phyloP scores from a whole-genome alignment of 2,329 filamentous ascomycete species.

The Trichothecium sympodiale region DNA sequence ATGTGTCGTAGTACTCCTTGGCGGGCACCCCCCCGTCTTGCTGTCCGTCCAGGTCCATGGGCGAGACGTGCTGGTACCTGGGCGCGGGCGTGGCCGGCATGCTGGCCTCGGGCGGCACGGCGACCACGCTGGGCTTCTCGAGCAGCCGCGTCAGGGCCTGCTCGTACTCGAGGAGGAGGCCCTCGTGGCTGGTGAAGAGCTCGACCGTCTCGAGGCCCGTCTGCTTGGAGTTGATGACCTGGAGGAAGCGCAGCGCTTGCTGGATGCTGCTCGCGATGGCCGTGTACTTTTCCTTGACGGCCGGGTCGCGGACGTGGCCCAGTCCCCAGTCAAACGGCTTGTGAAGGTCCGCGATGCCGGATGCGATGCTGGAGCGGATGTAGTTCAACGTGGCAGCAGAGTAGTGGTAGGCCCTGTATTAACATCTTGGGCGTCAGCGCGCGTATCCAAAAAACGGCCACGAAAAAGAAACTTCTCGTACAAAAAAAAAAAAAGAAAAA shows the following conservation, averaged over 20 bases:
- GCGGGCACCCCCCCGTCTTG: slow-evolving; percentile 13
- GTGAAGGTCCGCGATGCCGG: slow-evolving; percentile 88
- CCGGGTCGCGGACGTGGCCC: slow-evolving; percentile 77
- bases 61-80: slow-evolving; percentile 8
- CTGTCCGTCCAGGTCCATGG: not conserved
- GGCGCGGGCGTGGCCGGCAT: slow-evolving; percentile 9
- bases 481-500: not conserved
- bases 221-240: slow-evolving; percentile 78
- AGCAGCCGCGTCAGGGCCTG: slow-evolving; percentile 71
- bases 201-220: slow-evolving; percentile 84
- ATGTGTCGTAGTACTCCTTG: slow-evolving; percentile 82
- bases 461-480: too few relatives aligned
- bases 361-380: slow-evolving; percentile 69
- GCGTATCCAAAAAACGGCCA: too few relatives aligned
- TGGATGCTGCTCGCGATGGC: slow-evolving; percentile 76
- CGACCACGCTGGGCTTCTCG: slow-evolving; percentile 48
- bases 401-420: slow-evolving; percentile 74
- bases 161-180: slow-evolving; percentile 88
- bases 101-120: slow-evolving; percentile 17
- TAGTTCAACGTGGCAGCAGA: slow-evolving; percentile 93
- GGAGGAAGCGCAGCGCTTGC: slow-evolving; percentile 88
- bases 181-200: slow-evolving; percentile 91
- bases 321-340: slow-evolving; percentile 90
- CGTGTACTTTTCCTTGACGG: slow-evolving; percentile 76
- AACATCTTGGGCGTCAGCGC: not conserved